phyloP scores from a whole-genome alignment of 2,329 filamentous ascomycete species.

The Amylocarpus encephaloides region DNA sequence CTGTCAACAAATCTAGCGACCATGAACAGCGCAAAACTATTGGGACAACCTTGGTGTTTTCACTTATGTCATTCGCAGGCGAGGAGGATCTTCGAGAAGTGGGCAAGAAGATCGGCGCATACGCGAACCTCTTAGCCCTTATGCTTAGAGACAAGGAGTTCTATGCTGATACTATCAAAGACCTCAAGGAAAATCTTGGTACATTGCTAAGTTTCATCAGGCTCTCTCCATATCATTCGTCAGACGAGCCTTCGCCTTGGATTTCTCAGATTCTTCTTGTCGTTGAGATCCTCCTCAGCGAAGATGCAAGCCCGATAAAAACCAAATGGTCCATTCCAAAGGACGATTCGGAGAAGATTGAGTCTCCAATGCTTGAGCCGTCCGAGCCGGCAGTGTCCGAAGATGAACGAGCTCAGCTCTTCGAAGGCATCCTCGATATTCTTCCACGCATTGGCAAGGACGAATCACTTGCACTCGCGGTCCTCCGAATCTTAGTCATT shows the following conservation, averaged over 20 bases:
- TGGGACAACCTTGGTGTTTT: constrained; percentile 75
- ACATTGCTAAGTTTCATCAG: constrained; percentile 76
- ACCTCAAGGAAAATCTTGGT: constrained; percentile 69
- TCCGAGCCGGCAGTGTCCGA: constrained; percentile 56
- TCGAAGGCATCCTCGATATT: constrained; percentile 74
- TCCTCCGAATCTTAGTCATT: constrained; percentile 78
- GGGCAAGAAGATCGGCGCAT: constrained; percentile 71
- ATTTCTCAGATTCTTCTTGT: constrained; percentile 85
- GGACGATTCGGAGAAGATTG: constrained; percentile 42
- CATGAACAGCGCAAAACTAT: constrained; percentile 61
- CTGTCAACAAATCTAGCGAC: constrained; percentile 54
- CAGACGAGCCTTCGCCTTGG: constrained; percentile 83
- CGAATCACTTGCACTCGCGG: constrained; percentile 73
- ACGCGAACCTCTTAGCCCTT: constrained; percentile 84
- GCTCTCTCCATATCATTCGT: constrained; percentile 56
- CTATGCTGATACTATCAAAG: constrained; percentile 68
- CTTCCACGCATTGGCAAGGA: constrained; percentile 85
- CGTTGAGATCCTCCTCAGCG: constrained; percentile 81
- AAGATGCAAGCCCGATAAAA: constrained; percentile 75
- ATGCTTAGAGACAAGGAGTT: constrained; percentile 78
- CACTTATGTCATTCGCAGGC: constrained; percentile 63
- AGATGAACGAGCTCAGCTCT: constrained; percentile 62
- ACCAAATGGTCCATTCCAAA: constrained; percentile 61
- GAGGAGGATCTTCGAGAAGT: constrained; percentile 47
- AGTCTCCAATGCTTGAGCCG: constrained; percentile 51